phyloP scores from a whole-genome alignment of 2,329 filamentous ascomycete genomes.

The Beauveria sp. region DNA sequence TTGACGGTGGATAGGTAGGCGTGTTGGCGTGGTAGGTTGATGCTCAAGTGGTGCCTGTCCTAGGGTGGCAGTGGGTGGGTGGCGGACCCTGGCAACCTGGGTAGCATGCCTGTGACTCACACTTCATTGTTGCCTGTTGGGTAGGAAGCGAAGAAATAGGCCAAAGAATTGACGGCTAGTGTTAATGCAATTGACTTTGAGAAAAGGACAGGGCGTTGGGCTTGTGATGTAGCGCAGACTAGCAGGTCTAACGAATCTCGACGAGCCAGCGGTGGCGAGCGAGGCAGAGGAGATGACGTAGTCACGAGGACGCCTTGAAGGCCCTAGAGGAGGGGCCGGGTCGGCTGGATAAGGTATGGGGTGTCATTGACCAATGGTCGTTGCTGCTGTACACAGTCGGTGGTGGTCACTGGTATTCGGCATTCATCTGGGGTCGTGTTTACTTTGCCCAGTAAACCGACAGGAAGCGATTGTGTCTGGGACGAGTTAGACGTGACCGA shows the following conservation, averaged over 20 bases:
- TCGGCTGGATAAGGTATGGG: not conserved
- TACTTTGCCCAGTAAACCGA: too few species aligned
- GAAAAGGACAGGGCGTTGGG: not conserved
- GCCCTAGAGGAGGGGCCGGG: not conserved
- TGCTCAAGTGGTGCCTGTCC: not conserved
- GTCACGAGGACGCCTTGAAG: conserved; percentile 6
- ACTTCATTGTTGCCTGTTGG: too few species aligned
- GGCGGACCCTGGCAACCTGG: too few species aligned
- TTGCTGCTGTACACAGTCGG: too few species aligned
- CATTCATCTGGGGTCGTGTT: too few species aligned
- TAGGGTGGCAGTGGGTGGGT: too few species aligned
- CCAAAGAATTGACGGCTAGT: too few species aligned
- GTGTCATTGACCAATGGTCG: not conserved
- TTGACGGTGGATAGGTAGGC: too few species aligned
- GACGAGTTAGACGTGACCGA: too few species aligned
- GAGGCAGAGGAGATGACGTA: conserved; percentile 6
- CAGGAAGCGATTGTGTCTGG: not conserved
- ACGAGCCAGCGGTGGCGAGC: not conserved
- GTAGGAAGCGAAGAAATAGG: too few species aligned
- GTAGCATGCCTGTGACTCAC: too few species aligned
- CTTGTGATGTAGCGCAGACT: not conserved
- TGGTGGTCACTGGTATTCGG: too few species aligned
- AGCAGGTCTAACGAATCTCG: not conserved
- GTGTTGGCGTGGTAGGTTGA: not conserved
- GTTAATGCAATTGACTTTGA: not conserved